A percentile compares a stretch with the other conserved stretches of the same genome.
Evolutionary conservation across 1,284 basidiomycete species (phyloP).

Genomic region (Ustilago xerochloae): DNA sequence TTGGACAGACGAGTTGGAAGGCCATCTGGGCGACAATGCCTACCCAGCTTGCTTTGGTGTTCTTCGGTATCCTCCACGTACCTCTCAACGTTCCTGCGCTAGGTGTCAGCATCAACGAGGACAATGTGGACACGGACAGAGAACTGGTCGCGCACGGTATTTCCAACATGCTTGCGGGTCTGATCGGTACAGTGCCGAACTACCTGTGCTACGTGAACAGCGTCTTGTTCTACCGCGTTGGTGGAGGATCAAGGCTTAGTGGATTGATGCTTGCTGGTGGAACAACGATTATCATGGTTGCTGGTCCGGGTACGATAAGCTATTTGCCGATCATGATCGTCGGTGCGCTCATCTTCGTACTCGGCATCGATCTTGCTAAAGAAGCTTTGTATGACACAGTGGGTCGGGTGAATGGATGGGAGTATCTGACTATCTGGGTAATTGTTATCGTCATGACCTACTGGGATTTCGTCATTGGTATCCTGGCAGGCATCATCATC

Average conservation of each 20-base stretch:
- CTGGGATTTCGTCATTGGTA: constrained; percentile 84
- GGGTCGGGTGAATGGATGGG: constrained; percentile 75
- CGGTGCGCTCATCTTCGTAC: constrained; percentile 90
- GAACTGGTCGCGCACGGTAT: constrained; percentile 93
- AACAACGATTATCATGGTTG: constrained; percentile 79
- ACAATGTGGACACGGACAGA: constrained; percentile 88
- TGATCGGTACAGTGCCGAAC: constrained; percentile 79
- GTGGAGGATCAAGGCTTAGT: constrained; percentile 84
- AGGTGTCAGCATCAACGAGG: constrained; percentile 90
- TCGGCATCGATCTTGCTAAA: constrained; percentile 92
- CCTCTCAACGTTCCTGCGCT: constrained; percentile 79
- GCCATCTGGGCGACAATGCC: constrained; percentile 69
- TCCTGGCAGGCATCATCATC: constrained; percentile 89
- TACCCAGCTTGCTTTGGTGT: constrained; percentile 73
- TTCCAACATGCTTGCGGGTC: constrained; percentile 85
- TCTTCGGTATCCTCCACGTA: constrained; percentile 94
- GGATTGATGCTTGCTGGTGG: constrained; percentile 86
- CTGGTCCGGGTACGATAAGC: constrained; percentile 76
- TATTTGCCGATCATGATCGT: constrained; percentile 69
- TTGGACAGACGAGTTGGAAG: constrained; percentile 55
- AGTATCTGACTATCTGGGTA: constrained; percentile 73
- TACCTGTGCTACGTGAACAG: constrained; percentile 70
- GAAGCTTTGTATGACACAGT: constrained; percentile 95
- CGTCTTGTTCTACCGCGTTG: constrained; percentile 84
- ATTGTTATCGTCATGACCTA: constrained; percentile 78